Conservation (phyloP, 306 rosid species). For the Purshia tridentata region DNA sequence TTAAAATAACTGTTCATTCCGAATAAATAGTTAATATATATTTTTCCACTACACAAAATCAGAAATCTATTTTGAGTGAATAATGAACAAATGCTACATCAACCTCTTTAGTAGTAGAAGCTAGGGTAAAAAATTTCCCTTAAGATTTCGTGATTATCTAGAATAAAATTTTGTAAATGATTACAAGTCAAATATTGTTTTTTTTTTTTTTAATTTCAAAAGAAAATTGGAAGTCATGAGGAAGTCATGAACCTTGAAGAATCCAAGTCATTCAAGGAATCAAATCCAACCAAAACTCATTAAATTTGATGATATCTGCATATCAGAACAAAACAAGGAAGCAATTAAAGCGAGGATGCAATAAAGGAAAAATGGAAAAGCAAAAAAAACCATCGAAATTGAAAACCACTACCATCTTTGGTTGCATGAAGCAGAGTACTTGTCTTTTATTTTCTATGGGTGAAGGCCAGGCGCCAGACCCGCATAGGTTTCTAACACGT, state of each 20-base stretch:
- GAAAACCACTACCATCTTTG: neutral
- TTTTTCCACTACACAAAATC: too few relatives aligned
- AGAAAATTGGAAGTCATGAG: too few relatives aligned
- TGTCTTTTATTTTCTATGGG: neutral
- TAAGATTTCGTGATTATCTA: too few relatives aligned
- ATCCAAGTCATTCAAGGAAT: neutral
- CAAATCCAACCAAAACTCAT: neutral
- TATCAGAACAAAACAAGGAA: neutral
- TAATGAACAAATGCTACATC: too few relatives aligned
- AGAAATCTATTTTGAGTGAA: too few relatives aligned
- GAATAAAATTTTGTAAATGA: neutral
- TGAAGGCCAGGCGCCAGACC: neutral
- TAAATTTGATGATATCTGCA: neutral
- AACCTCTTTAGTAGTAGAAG: too few relatives aligned
- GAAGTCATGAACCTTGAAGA: neutral
- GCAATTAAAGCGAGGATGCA: neutral
- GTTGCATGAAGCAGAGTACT: neutral
- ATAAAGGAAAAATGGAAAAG: neutral
- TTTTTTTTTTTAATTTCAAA: neutral
- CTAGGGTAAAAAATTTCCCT: too few relatives aligned
- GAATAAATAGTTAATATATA: too few relatives aligned
- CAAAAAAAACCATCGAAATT: neutral
- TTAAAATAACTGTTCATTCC: too few relatives aligned
- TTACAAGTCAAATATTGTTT: neutral
- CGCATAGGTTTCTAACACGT: conserved; percentile 37